Percentiles rank a stretch among this genome's conserved stretches.
Evolutionary conservation across 2,329 filamentous ascomycete species (phyloP).

Genomic region (Phyllosticta citrichinensis): DNA sequence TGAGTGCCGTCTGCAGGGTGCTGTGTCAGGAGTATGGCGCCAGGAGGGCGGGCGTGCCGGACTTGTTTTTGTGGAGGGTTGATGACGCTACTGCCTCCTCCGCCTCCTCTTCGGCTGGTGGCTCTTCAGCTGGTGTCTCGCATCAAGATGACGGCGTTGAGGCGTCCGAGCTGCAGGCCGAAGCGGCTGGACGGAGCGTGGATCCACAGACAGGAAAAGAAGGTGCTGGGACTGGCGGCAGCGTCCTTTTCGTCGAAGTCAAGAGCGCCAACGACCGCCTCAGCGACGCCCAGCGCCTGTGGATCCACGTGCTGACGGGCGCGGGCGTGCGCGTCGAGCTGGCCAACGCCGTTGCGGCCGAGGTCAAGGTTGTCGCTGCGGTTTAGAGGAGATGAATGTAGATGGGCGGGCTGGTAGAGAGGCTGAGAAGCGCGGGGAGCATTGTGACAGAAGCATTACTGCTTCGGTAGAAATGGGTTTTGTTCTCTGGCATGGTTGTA

Average conservation of each 20-base stretch:
- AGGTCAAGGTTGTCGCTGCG: slow-evolving; percentile 28
- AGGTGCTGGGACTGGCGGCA: slow-evolving; percentile 35
- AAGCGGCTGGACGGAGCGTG: slow-evolving; percentile 10
- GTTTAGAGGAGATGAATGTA: not conserved
- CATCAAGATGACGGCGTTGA: too few relatives aligned
- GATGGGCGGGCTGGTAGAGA: not conserved
- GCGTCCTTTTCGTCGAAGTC: slow-evolving; percentile 58
- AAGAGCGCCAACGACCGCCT: slow-evolving; percentile 70
- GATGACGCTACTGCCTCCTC: too few relatives aligned
- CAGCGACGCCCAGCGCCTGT: slow-evolving; percentile 90
- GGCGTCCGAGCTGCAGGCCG: slow-evolving; percentile 21
- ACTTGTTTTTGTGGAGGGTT: slow-evolving; percentile 76
- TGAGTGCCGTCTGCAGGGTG: slow-evolving; percentile 82
- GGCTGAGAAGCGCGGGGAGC: too few relatives aligned
- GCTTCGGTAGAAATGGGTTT: too few relatives aligned
- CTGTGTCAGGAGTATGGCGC: slow-evolving; percentile 91
- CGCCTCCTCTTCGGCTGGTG: too few relatives aligned
- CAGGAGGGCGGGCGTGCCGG: slow-evolving; percentile 78
- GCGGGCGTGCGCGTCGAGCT: slow-evolving; percentile 81
- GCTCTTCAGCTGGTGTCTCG: too few relatives aligned
- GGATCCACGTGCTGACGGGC: slow-evolving; percentile 86
- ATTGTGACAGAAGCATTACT: too few relatives aligned
- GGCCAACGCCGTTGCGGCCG: slow-evolving; percentile 53
- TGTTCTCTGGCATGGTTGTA: too few relatives aligned
- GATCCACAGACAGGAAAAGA: slow-evolving; percentile 13